Evolutionary conservation across 2,329 filamentous ascomycete genomes (phyloP).

Genomic region (Aureobasidium sp.): DNA sequence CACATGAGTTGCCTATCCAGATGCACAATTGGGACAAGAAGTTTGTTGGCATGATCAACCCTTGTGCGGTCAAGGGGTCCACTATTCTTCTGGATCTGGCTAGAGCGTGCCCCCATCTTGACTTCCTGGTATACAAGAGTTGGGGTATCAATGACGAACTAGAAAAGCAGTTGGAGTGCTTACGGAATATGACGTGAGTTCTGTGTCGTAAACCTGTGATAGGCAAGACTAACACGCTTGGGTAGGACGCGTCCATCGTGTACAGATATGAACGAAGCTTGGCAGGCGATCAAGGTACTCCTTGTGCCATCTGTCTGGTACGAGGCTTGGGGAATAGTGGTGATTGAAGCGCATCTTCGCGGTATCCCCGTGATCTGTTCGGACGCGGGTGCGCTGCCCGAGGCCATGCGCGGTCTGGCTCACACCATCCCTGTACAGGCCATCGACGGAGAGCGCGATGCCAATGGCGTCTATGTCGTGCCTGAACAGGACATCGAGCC

Average conservation of each 20-base stretch:
- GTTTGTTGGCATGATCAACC: slow-evolving; percentile 16
- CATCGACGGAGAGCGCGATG: slow-evolving; percentile 5
- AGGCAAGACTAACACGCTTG: no score
- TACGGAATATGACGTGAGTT: neutral
- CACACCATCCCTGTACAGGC: neutral
- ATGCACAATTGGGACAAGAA: slow-evolving; percentile 15
- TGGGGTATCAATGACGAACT: slow-evolving; percentile 12
- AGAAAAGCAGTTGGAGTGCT: neutral
- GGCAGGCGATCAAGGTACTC: slow-evolving; percentile 15
- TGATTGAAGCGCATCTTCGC: slow-evolving; percentile 17
- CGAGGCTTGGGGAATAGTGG: slow-evolving; percentile 18
- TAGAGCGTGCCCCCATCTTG: slow-evolving; percentile 14
- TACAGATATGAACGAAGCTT: slow-evolving; percentile 15
- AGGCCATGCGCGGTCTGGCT: slow-evolving; percentile 13
- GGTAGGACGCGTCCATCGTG: neutral
- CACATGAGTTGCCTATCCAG: slow-evolving; percentile 8
- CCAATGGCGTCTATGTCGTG: slow-evolving; percentile 7
- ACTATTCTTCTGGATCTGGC: slow-evolving; percentile 15
- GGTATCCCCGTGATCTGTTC: slow-evolving; percentile 18
- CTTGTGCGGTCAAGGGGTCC: slow-evolving; percentile 15
- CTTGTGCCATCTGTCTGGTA: slow-evolving; percentile 17
- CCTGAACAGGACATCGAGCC: slow-evolving; percentile 13
- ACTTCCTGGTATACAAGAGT: slow-evolving; percentile 14
- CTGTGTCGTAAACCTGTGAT: no score
- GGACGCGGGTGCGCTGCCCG: slow-evolving; percentile 15